A percentile compares a stretch with the other conserved stretches of the same genome.
These are phyloP conservation scores for Saposhnikovia divaricata DNA, from an alignment of 129 eudicot species.

Conservation along the genomic window DNA sequence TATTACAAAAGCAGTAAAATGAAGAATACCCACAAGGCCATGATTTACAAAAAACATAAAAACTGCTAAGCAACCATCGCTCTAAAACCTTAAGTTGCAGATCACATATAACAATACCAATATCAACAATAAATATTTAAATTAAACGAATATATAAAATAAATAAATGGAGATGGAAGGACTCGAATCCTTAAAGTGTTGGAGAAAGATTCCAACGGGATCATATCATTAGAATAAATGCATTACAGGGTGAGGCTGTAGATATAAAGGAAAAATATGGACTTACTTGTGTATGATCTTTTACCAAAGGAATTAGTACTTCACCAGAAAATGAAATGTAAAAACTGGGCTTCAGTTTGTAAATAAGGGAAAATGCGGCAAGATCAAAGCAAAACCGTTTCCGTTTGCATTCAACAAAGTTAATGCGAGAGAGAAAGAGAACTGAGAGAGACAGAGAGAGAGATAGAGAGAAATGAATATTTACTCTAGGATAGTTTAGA, in stretches of 20 bases:
- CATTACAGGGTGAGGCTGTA: no score
- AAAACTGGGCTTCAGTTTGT: neutral
- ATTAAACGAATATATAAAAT: no score
- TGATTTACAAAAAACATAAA: neutral
- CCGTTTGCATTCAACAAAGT: constrained; percentile 1
- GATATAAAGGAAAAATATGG: neutral
- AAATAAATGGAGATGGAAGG: no score
- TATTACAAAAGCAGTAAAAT: neutral
- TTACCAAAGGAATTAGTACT: neutral
- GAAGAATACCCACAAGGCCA: neutral
- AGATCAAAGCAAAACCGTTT: constrained; percentile 1
- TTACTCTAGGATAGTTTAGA: no score
- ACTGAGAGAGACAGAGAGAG: neutral
- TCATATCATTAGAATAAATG: neutral
- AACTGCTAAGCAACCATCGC: neutral
- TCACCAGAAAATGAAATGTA: neutral
- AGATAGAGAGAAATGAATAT: neutral
- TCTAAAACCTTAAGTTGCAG: no score
- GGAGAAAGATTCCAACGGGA: no score
- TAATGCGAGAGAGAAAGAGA: neutral
- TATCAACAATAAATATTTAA: no score
- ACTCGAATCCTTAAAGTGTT: no score
- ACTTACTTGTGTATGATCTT: neutral
- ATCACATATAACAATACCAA: no score
- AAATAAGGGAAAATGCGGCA: neutral